These are phyloP conservation scores for Penicillium sp. DNA, from an alignment of 2,329 filamentous ascomycete species.

Conservation along the genomic window DNA sequence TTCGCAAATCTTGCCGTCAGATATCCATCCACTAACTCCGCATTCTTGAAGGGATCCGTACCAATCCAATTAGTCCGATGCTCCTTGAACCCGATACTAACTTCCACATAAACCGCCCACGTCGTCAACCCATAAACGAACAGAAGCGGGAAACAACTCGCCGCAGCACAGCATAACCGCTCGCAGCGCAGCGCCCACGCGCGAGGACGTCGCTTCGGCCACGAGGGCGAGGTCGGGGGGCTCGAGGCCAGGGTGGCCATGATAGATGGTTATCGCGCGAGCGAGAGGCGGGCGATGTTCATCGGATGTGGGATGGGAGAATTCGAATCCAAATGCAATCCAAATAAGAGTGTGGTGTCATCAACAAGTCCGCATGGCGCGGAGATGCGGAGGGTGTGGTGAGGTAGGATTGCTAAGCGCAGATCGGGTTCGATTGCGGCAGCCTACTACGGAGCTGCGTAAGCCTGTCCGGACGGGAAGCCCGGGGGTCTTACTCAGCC, in stretches of 20 bases:
- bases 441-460: constrained; percentile 12
- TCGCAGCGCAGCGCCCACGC: constrained; percentile 62
- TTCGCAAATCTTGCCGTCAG: neutral
- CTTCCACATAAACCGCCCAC: constrained; percentile 89
- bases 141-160: constrained; percentile 80
- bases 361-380: neutral
- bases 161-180: constrained; percentile 77
- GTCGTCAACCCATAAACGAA: constrained; percentile 91
- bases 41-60: constrained; percentile 24
- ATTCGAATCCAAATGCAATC: neutral
- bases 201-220: constrained; percentile 47
- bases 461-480: neutral
- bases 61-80: constrained; percentile 54
- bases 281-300: constrained; percentile 14
- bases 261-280: constrained; percentile 17
- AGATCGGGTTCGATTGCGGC: neutral
- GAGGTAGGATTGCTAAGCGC: no score
- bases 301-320: constrained; percentile 13
- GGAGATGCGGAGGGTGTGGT: neutral
- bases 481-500: constrained; percentile 22
- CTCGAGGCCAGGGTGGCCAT: constrained; percentile 47
- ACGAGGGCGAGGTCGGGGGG: constrained; percentile 45
- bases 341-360: neutral
- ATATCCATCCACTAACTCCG: neutral
- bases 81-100: constrained; percentile 67